Evolutionary conservation across 163 green algal species (phyloP).

Genomic region (Smithsoniella earleae): DNA sequence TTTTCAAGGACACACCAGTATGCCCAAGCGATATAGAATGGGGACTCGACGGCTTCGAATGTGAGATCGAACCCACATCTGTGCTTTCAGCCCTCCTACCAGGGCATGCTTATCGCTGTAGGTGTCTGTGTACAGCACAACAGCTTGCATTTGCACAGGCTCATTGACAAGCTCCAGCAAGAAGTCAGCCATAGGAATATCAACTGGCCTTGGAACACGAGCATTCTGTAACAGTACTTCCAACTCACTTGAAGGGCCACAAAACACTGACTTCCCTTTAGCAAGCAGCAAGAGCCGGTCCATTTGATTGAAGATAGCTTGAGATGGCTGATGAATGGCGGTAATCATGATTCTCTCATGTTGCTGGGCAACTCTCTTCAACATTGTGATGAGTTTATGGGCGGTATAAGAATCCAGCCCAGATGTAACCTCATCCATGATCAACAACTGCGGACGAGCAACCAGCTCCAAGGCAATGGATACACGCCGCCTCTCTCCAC

Average conservation of each 20-base stretch:
- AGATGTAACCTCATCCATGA: slow-evolving; percentile 50
- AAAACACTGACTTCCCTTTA: not conserved
- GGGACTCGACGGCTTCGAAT: not conserved
- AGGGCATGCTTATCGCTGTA: not conserved
- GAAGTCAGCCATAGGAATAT: slow-evolving; percentile 26
- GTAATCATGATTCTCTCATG: slow-evolving; percentile 40
- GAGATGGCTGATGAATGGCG: slow-evolving; percentile 48
- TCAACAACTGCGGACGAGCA: slow-evolving; percentile 34
- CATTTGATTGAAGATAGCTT: slow-evolving; percentile 39
- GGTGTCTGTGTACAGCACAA: not conserved
- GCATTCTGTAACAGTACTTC: not conserved
- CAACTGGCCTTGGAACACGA: not conserved
- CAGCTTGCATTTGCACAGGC: slow-evolving; percentile 4
- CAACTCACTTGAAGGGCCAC: not conserved
- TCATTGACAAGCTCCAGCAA: slow-evolving; percentile 29
- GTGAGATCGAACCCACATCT: not conserved
- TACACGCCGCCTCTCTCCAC: slow-evolving; percentile 35
- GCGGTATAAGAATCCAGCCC: slow-evolving; percentile 47
- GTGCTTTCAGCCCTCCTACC: not conserved
- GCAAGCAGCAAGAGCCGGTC: slow-evolving; percentile 42
- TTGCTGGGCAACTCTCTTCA: not conserved
- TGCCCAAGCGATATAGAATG: slow-evolving; percentile 20
- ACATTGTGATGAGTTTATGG: slow-evolving; percentile 27
- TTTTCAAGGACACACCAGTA: not conserved
- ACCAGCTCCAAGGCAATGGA: slow-evolving; percentile 38